Conservation (phyloP, 2,329 filamentous ascomycete species). For the Colletotrichum salicis region DNA sequence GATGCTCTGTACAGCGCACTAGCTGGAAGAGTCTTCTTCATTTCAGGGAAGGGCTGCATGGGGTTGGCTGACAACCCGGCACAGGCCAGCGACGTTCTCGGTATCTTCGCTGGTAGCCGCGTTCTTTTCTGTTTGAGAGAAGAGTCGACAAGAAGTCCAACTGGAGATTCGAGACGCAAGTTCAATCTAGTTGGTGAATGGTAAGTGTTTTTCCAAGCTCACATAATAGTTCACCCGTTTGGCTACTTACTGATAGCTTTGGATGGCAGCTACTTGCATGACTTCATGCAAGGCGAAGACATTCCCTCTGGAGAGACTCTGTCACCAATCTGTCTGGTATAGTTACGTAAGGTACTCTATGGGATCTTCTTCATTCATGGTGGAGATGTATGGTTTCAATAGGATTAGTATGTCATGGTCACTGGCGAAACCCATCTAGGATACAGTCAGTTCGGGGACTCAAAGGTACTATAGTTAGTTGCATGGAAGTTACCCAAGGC, state of each 20-base stretch:
- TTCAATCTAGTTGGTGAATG: background rate
- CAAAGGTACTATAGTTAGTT: too few relatives aligned
- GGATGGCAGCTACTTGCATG: background rate
- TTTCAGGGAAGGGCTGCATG: background rate
- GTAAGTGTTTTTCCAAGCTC: background rate
- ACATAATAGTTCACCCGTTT: too few relatives aligned
- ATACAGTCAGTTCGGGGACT: too few relatives aligned
- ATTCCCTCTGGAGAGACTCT: background rate
- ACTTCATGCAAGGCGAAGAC: background rate
- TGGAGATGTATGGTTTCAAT: background rate
- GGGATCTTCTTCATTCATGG: background rate
- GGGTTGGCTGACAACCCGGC: background rate
- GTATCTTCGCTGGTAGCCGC: background rate
- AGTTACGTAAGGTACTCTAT: too few relatives aligned
- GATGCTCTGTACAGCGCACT: background rate
- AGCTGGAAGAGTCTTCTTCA: background rate
- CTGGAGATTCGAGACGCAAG: background rate
- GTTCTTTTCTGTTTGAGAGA: background rate
- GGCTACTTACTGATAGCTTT: background rate
- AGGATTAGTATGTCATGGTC: background rate
- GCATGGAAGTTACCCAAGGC: too few relatives aligned
- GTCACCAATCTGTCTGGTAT: background rate
- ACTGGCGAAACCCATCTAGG: background rate
- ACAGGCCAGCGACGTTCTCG: background rate
- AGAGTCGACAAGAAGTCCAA: background rate